Conservation (phyloP, 768 basidiomycete species). For the Candolleomyces eurysporus region DNA sequence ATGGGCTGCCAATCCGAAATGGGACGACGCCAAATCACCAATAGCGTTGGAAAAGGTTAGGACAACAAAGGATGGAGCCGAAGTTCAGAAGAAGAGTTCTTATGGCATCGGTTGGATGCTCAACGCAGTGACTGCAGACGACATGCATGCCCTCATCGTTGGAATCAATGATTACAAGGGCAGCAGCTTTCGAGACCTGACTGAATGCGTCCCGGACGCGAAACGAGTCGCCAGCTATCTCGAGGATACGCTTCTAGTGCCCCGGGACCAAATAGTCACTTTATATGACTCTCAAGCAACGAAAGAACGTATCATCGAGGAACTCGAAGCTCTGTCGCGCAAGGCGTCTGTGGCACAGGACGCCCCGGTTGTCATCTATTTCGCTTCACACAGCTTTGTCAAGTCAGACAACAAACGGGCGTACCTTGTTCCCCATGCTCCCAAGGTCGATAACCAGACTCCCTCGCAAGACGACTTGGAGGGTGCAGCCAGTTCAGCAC, state of each 20-base stretch:
- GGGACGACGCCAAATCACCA: background rate
- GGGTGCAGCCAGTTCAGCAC: background rate
- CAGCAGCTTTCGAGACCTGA: background rate
- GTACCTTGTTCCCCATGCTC: background rate
- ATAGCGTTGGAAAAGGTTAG: background rate
- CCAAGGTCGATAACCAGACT: background rate
- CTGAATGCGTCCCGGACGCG: background rate
- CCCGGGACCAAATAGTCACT: background rate
- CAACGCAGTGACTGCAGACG: background rate
- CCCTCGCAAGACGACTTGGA: no score
- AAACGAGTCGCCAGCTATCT: background rate
- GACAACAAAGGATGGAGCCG: background rate
- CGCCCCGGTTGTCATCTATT: background rate
- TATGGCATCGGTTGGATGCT: slow-evolving; percentile 1
- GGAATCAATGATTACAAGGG: background rate
- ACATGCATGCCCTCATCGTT: background rate
- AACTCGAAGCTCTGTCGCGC: background rate
- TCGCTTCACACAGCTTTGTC: background rate
- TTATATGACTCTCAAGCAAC: background rate
- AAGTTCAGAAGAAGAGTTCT: background rate
- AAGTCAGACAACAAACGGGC: background rate
- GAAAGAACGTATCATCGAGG: background rate
- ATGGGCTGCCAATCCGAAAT: background rate
- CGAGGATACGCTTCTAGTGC: background rate
- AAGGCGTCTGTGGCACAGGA: background rate